Base-by-base conservation (phyloP, 371 early-diverging fungal species). In the Mortierella sp. region DNA sequence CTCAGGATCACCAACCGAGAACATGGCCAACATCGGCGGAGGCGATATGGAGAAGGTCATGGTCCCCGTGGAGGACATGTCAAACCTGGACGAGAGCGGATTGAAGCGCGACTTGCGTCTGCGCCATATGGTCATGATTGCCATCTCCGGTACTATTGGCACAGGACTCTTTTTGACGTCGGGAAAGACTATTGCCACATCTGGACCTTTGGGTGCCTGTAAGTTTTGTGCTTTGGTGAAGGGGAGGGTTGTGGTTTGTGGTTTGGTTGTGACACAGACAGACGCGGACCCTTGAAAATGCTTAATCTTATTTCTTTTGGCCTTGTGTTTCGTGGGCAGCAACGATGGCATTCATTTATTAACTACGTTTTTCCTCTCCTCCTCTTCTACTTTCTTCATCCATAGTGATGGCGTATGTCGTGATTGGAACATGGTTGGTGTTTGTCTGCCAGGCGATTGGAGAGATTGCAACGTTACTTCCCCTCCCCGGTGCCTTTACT, bases 91-190 rank as follows among this genome's bases (percentile, higher is more conserved):
- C 28, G 74, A 74, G 21, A 46, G 64, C 4, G 76, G 76, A 14
- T 87, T 92, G 26, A 88, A 92, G 75, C 89, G 93, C 37, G 83
- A 79, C 71, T 84, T 94, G 67, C 89, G 91, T 74, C 89, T 90
- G 26, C 89, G 95, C 57, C 95, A 95, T 72, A 90, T 95, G 82
- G 89, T 92, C 54, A 95, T 96, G 96, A 95, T 96, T 70, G 92
- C 95, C 44, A 86, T 94, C 70, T 94, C 94, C 54, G 95, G 95
- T 75, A 94, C 94, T 2, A 93, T 95, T 69, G 95, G 95, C 74
- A 97, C 96, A 26, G 97, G 97, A 59, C 88, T 97, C 14, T 97
- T 96, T 86, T 89, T 97, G 77, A 95, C 92, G 53, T 94, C 95
- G 74, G 97, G 96, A 44, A 83, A 86, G 54, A 91, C 93, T 21